These are phyloP conservation scores for Penicillium longicatenatum DNA, from an alignment of 495 filamentous ascomycete species.

Conservation along the genomic window DNA sequence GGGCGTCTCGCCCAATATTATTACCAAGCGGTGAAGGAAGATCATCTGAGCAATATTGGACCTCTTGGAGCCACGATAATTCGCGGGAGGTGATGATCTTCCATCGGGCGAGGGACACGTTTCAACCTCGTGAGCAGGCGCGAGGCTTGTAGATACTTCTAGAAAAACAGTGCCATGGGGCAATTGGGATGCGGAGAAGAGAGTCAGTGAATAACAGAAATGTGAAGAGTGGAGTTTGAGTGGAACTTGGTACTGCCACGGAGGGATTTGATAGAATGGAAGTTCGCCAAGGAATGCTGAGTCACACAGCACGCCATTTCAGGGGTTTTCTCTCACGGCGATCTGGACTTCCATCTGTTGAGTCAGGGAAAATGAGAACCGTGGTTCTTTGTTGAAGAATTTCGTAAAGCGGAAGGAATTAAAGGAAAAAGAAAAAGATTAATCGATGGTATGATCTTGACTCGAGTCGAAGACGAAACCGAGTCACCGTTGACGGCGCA, in stretches of 20 bases:
- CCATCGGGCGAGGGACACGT: neutral
- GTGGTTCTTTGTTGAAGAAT: too few species aligned
- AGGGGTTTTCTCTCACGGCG: neutral
- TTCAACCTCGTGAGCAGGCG: neutral
- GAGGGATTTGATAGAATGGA: neutral
- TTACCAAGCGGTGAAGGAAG: conserved; percentile 4
- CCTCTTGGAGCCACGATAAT: neutral
- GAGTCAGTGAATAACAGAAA: neutral
- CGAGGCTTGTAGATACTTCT: neutral
- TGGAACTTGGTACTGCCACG: conserved; percentile 3
- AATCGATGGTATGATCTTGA: neutral
- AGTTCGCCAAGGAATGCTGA: conserved; percentile 4
- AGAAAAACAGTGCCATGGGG: neutral
- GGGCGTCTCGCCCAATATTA: conserved; percentile 1
- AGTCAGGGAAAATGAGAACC: neutral
- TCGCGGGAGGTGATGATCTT: neutral
- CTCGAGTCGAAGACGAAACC: neutral
- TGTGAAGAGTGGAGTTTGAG: neutral
- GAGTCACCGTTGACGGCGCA: neutral
- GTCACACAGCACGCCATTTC: conserved; percentile 4
- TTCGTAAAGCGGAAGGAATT: too few species aligned
- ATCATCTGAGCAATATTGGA: neutral
- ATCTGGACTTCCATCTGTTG: neutral
- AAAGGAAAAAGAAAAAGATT: too few species aligned
- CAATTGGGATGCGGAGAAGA: conserved; percentile 2